Evolutionary conservation across 2,329 filamentous ascomycete genomes (phyloP).

Genomic region (Knufia fluminis): DNA sequence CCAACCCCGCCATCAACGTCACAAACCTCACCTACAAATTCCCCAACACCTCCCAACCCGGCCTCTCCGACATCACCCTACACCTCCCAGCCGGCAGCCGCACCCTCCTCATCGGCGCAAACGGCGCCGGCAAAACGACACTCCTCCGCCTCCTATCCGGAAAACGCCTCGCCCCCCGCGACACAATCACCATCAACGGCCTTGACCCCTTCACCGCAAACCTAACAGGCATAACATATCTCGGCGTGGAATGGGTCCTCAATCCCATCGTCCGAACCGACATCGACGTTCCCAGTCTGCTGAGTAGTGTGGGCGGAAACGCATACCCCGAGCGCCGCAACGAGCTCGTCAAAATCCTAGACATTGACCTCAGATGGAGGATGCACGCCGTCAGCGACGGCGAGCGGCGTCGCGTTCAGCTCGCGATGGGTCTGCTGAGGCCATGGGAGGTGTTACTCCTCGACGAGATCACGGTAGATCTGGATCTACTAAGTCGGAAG

Average conservation of each 20-base stretch:
- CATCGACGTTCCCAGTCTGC: constrained; percentile 79
- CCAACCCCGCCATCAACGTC: constrained; percentile 57
- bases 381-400: constrained; percentile 95
- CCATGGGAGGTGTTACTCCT: constrained; percentile 87
- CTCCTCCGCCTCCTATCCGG: constrained; percentile 88
- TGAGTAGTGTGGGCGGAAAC: constrained; percentile 77
- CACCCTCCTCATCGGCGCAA: constrained; percentile 85
- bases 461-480: constrained; percentile 94
- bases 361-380: constrained; percentile 85
- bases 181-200: constrained; percentile 66
- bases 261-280: constrained; percentile 94
- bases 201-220: constrained; percentile 86
- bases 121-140: constrained; percentile 95
- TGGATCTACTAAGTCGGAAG: constrained; percentile 75
- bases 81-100: constrained; percentile 72
- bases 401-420: constrained; percentile 80
- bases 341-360: constrained; percentile 76
- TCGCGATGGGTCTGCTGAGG: constrained; percentile 87
- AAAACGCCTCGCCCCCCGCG: constrained; percentile 76
- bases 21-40: constrained; percentile 78
- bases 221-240: constrained; percentile 90
- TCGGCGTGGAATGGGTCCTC: constrained; percentile 95
- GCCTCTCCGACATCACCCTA: constrained; percentile 64
- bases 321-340: constrained; percentile 72
- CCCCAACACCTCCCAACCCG: constrained; percentile 65